These are phyloP conservation scores for Backusella morwellensis DNA, from an alignment of 192 early-diverging fungal species.

Conservation along the genomic window DNA sequence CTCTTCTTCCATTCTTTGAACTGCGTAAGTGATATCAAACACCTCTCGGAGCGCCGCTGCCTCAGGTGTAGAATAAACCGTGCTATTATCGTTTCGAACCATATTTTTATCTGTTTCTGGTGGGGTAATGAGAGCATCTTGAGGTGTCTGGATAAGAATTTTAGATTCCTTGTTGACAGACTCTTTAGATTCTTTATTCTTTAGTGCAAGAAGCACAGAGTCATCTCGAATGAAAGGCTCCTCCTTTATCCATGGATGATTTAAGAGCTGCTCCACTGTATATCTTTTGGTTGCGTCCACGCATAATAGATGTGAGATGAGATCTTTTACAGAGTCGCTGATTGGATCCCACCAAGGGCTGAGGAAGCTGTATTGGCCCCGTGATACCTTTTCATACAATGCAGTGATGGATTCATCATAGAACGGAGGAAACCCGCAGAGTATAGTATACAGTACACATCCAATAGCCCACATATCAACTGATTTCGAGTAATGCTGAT, in stretches of 20 bases:
- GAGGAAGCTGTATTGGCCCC: slow-evolving; percentile 81
- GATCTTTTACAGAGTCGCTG: slow-evolving; percentile 67
- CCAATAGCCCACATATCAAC: slow-evolving; percentile 89
- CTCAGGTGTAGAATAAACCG: slow-evolving; percentile 42
- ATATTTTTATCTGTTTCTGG: not conserved
- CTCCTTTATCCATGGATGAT: slow-evolving; percentile 69
- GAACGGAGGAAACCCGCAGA: slow-evolving; percentile 82
- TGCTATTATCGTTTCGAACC: not conserved
- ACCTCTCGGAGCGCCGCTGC: slow-evolving; percentile 59
- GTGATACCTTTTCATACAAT: slow-evolving; percentile 82
- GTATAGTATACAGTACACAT: slow-evolving; percentile 79
- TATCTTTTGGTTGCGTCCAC: slow-evolving; percentile 70
- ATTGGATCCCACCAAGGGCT: slow-evolving; percentile 95
- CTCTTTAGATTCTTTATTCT: not conserved
- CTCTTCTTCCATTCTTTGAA: slow-evolving; percentile 74
- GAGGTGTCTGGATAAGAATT: not conserved
- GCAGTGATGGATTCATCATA: slow-evolving; percentile 78
- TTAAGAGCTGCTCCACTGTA: slow-evolving; percentile 79
- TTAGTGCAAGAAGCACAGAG: not conserved
- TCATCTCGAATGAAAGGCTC: slow-evolving; percentile 24
- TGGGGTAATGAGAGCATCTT: not conserved
- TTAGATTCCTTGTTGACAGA: not conserved
- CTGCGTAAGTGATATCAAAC: slow-evolving; percentile 72
- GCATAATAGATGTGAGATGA: slow-evolving; percentile 65
- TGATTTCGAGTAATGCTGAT: slow-evolving; percentile 74